Evolutionary conservation across 495 filamentous ascomycete genomes (phyloP), one percentile per base, ranked within the genome.

Genomic region (Podospora appendiculata): DNA sequence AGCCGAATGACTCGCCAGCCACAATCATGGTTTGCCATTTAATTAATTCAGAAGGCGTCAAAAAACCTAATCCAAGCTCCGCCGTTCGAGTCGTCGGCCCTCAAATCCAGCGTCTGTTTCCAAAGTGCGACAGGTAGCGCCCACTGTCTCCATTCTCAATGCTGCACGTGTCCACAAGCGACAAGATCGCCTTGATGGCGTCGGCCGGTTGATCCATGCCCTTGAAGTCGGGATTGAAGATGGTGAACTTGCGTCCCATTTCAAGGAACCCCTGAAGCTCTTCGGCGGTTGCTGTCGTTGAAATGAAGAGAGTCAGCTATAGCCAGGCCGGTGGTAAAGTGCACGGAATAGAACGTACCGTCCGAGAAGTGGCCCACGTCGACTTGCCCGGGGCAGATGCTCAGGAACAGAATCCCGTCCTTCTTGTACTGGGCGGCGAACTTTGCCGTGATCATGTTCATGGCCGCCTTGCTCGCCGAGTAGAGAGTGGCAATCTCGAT

Each of bases 401-500:
- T 58, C 42, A 83, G 12, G 55, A 81, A 81, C 9, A 81, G 58
- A 0, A 83, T 62, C 8, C 75, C 77, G 0, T 80, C 68, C 18
- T 71, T 69, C 44, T 65, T 69, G 58, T 80, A 79, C 50, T 75
- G 63, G 1, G 74, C 77, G 57, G 58, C 75, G 66, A 71, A 81
- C 59, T 79, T 64, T 8, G 70, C 58, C 10, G 65, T 63, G 45
- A 68, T 67, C 10, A 77, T 48, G 52, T 81, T 75, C 14, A 78
- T 11, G 8, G 67, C 73, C 10, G 63, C 64, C 57, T 77, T 77
- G 56, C 58, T 65, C n/a, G 62, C 51, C n/a, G 67, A 25, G 52
- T 71, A 75, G 14, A 65, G 49, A 8, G 55, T 45, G 8, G 46
- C 47, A 8, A 39, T 34, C 13, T 54, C 51, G n/a, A 73, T 10